Conservation (phyloP, 2,329 filamentous ascomycete species). For the Colletotrichum liaoningense region DNA sequence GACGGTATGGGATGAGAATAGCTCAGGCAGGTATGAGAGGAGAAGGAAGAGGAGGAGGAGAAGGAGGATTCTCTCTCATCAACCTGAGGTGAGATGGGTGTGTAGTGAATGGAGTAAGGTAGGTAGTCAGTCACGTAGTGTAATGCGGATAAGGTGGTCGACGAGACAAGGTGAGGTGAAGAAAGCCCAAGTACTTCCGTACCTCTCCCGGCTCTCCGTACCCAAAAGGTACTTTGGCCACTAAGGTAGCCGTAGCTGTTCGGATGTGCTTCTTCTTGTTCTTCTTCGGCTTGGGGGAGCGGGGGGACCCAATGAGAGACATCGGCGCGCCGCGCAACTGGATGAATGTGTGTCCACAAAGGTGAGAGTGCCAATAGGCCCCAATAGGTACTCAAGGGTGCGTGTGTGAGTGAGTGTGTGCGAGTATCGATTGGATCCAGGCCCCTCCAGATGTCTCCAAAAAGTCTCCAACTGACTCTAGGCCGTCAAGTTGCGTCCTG, state of each 20-base stretch:
- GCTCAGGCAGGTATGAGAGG: constrained; percentile 1
- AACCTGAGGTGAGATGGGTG: constrained; percentile 29
- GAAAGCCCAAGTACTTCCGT: neutral
- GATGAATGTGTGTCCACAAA: neutral
- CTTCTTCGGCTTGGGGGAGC: neutral
- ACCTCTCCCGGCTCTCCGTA: neutral
- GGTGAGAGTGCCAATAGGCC: neutral
- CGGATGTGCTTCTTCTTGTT: neutral
- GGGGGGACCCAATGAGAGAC: constrained; percentile 2
- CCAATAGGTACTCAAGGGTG: neutral
- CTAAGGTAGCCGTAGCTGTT: neutral
- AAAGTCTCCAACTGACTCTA: constrained; percentile 1
- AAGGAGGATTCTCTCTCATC: constrained; percentile 12
- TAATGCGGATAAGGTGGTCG: constrained; percentile 28
- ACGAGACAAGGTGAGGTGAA: neutral
- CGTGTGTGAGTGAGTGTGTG: neutral
- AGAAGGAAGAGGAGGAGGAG: neutral
- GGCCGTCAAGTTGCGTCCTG: constrained; percentile 15
- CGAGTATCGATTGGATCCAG: neutral
- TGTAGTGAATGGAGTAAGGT: neutral
- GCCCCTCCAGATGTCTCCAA: neutral
- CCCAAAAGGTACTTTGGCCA: neutral
- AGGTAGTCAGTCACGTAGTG: neutral
- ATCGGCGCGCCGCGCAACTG: neutral
- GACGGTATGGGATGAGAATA: constrained; percentile 13